These are phyloP conservation scores for Colletotrichum sp. DNA, from an alignment of 2,329 filamentous ascomycete species.

Conservation along the genomic window DNA sequence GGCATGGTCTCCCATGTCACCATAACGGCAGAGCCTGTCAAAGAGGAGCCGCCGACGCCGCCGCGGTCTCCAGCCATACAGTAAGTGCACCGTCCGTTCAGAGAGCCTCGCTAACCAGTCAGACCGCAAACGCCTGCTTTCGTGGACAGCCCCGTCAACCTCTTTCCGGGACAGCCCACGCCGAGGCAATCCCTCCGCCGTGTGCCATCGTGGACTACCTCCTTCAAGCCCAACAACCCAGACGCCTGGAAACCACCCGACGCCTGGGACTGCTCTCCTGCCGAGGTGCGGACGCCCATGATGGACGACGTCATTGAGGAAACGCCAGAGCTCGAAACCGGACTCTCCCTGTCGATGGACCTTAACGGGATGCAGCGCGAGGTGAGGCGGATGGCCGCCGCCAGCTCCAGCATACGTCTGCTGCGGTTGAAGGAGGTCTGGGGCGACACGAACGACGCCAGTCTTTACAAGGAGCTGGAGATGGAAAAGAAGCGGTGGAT, in stretches of 20 bases:
- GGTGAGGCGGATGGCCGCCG: constrained; percentile 59
- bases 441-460: constrained; percentile 48
- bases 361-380: constrained; percentile 53
- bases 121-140: not conserved
- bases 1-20: constrained; percentile 39
- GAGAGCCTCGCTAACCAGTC: not conserved
- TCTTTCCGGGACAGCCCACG: constrained; percentile 12
- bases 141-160: constrained; percentile 18
- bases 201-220: constrained; percentile 23
- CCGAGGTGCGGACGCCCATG: constrained; percentile 22
- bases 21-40: constrained; percentile 36
- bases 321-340: constrained; percentile 17
- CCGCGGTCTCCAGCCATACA: constrained; percentile 31
- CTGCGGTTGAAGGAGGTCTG: constrained; percentile 59
- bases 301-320: constrained; percentile 27
- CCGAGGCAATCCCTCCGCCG: constrained; percentile 1
- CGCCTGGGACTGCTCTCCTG: constrained; percentile 44
- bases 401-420: constrained; percentile 56
- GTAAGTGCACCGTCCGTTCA: constrained; percentile 26
- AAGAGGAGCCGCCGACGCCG: constrained; percentile 31
- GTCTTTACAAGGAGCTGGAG: constrained; percentile 55
- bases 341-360: constrained; percentile 26
- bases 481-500: constrained; percentile 67
- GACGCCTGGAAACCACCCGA: constrained; percentile 52
- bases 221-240: constrained; percentile 37